These are phyloP conservation scores for Raffaelea ambrosiae DNA, from an alignment of 2,329 filamentous ascomycete genomes.

Conservation along the genomic window DNA sequence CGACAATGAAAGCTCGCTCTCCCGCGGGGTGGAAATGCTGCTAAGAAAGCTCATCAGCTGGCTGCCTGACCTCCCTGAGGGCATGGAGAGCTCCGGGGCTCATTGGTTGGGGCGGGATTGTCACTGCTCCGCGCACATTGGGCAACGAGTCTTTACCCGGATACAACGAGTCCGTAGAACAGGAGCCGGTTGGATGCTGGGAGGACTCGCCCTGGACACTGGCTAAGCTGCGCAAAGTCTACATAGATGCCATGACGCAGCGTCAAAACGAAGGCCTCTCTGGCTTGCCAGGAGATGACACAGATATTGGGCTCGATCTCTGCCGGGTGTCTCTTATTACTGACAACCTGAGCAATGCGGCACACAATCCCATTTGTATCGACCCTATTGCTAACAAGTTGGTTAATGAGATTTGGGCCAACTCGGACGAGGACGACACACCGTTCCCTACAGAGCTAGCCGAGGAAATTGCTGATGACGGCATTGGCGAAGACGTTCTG, in stretches of 20 bases:
- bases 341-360: slow-evolving; percentile 7
- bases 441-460: background rate
- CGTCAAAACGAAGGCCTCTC: no score
- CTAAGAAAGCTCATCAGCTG: slow-evolving; percentile 11
- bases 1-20: background rate
- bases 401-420: slow-evolving; percentile 3
- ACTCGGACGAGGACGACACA: no score
- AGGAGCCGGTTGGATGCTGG: slow-evolving; percentile 13
- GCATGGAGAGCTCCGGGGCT: slow-evolving; percentile 17
- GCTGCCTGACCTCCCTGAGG: slow-evolving; percentile 7
- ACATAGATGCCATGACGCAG: slow-evolving; percentile 1
- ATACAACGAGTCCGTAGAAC: slow-evolving; percentile 10
- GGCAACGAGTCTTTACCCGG: slow-evolving; percentile 16
- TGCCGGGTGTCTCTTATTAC: slow-evolving; percentile 10
- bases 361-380: background rate
- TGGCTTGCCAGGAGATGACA: background rate
- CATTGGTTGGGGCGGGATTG: slow-evolving; percentile 22
- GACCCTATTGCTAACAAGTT: slow-evolving; percentile 3
- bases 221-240: slow-evolving; percentile 9
- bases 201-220: slow-evolving; percentile 14
- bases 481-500: no score
- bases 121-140: slow-evolving; percentile 15
- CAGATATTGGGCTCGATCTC: background rate
- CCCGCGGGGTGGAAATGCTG: background rate
- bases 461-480: no score